Evolutionary conservation across 768 basidiomycete species (phyloP).

Genomic region (Auricularia auricula-judae): DNA sequence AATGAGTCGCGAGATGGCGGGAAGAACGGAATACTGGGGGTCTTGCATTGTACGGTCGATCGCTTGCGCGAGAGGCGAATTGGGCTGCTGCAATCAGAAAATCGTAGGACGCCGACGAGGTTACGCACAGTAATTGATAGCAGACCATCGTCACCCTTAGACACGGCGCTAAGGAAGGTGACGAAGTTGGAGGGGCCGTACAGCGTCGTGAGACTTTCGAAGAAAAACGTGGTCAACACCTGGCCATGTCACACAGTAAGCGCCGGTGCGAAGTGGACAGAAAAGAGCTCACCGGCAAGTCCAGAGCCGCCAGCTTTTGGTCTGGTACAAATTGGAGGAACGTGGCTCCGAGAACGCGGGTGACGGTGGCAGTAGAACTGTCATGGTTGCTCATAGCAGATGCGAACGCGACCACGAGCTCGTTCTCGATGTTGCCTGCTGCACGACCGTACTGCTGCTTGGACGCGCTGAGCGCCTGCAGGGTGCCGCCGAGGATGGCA

Average conservation of each 20-base stretch:
- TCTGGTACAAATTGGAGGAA: not conserved
- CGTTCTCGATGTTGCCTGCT: not conserved
- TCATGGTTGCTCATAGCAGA: not conserved
- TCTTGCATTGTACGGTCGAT: not conserved
- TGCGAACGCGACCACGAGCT: not conserved
- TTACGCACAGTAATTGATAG: not conserved
- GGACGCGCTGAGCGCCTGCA: slow-evolving; percentile 53
- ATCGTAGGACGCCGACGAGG: not conserved
- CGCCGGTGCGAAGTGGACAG: too few relatives aligned
- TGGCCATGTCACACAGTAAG: not conserved
- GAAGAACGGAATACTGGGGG: not conserved
- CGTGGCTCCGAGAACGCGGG: not conserved
- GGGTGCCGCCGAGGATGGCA: slow-evolving; percentile 50
- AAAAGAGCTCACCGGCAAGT: not conserved
- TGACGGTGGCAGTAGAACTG: not conserved
- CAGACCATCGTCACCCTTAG: not conserved
- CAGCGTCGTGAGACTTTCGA: not conserved
- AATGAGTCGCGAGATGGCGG: not conserved
- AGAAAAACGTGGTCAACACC: not conserved
- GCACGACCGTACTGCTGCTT: slow-evolving; percentile 14
- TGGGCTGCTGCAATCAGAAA: not conserved
- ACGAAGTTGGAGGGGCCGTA: not conserved
- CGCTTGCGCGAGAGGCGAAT: not conserved
- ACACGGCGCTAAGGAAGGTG: not conserved
- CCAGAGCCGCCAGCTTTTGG: not conserved